These are phyloP conservation scores for Russula earlei DNA, from an alignment of 768 basidiomycete genomes.

Conservation along the genomic window DNA sequence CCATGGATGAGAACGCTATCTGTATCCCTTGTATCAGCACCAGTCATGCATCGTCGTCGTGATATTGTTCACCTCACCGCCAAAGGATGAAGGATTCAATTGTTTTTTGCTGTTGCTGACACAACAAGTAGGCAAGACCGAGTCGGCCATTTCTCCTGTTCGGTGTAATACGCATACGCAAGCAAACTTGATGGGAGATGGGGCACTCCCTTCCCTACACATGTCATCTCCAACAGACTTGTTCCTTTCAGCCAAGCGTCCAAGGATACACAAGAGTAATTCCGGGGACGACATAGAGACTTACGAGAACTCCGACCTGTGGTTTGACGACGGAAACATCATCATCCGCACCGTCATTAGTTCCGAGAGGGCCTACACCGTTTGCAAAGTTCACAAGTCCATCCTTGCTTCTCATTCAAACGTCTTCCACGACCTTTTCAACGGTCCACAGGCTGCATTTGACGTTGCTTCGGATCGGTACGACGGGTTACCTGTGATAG, in stretches of 20 bases:
- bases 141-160: background rate
- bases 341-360: slow-evolving; percentile 9
- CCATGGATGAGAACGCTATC: too few species aligned
- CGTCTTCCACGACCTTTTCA: slow-evolving; percentile 15
- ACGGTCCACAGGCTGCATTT: slow-evolving; percentile 3
- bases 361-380: background rate
- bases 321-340: slow-evolving; percentile 19
- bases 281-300: slow-evolving; percentile 5
- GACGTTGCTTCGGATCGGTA: slow-evolving; percentile 14
- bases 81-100: too few species aligned
- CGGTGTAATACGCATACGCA: background rate
- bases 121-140: too few species aligned
- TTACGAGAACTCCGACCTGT: slow-evolving; percentile 13
- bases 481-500: slow-evolving; percentile 16
- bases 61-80: too few species aligned
- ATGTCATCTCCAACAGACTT: slow-evolving; percentile 16
- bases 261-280: slow-evolving; percentile 1
- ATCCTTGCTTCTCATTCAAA: slow-evolving; percentile 13
- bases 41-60: too few species aligned
- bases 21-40: too few species aligned
- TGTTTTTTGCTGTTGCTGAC: too few species aligned
- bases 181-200: background rate
- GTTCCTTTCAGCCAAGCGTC: slow-evolving; percentile 1
- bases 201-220: background rate
- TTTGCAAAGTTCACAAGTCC: slow-evolving; percentile 17